phyloP scores from a whole-genome alignment of 2,329 filamentous ascomycete species.

The Teratosphaeria destructans region DNA sequence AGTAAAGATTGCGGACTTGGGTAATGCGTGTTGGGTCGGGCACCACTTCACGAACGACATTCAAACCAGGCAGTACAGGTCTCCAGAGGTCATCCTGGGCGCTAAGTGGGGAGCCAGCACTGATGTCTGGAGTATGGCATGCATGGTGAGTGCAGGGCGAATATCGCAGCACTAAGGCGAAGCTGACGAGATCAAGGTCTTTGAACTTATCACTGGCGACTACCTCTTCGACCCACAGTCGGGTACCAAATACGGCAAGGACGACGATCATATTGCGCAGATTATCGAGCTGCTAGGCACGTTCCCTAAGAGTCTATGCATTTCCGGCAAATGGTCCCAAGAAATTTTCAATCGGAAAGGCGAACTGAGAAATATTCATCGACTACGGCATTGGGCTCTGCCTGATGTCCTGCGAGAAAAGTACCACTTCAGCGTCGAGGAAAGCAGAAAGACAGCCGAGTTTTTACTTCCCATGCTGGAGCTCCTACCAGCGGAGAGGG shows the following conservation, averaged over 20 bases:
- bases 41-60: conserved; percentile 99
- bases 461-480: conserved; percentile 90
- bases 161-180: not conserved
- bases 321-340: conserved; percentile 92
- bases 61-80: conserved; percentile 92
- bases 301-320: conserved; percentile 84
- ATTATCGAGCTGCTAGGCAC: conserved; percentile 93
- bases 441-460: conserved; percentile 65
- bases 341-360: conserved; percentile 98
- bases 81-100: conserved; percentile 91
- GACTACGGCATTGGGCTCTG: conserved; percentile 89
- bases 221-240: conserved; percentile 98
- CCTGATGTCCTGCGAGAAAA: conserved; percentile 90
- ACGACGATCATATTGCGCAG: conserved; percentile 97
- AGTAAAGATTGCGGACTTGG: conserved; percentile 96
- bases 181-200: conserved; percentile 52
- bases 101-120: conserved; percentile 99
- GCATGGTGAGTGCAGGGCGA: conserved; percentile 62
- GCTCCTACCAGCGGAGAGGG: conserved; percentile 73
- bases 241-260: conserved; percentile 97
- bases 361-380: conserved; percentile 93
- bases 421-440: conserved; percentile 84
- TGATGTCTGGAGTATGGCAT: conserved; percentile 98
- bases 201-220: conserved; percentile 94
- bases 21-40: conserved; percentile 96